Percentiles rank a stretch among this genome's conserved stretches.
These are phyloP conservation scores for Colletotrichum orchidophilum DNA, from an alignment of 2,329 filamentous ascomycete genomes.

Conservation along the genomic window DNA sequence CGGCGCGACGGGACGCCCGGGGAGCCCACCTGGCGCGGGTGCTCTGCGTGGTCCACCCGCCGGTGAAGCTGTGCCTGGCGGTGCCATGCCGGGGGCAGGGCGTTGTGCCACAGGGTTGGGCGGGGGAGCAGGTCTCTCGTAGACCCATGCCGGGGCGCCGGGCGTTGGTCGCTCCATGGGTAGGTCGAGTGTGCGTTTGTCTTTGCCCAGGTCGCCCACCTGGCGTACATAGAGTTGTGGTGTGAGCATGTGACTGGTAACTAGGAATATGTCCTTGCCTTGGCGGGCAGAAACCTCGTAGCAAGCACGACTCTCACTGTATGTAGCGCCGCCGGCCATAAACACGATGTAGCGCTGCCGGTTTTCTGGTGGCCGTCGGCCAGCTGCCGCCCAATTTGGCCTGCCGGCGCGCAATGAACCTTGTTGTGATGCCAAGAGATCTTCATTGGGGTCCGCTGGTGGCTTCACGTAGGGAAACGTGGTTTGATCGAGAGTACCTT, in stretches of 20 bases:
- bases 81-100: slow-evolving; percentile 39
- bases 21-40: slow-evolving; percentile 43
- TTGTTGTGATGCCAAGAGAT: slow-evolving; percentile 64
- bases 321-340: slow-evolving; percentile 94
- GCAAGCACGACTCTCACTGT: slow-evolving; percentile 87
- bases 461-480: slow-evolving; percentile 80
- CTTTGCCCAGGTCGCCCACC: slow-evolving; percentile 79
- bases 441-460: slow-evolving; percentile 70
- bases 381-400: slow-evolving; percentile 92
- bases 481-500: slow-evolving; percentile 71
- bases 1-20: slow-evolving; percentile 49
- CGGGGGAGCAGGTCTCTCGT: slow-evolving; percentile 73
- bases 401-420: slow-evolving; percentile 90
- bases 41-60: slow-evolving; percentile 38
- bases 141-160: slow-evolving; percentile 86
- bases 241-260: slow-evolving; percentile 91
- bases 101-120: slow-evolving; percentile 49
- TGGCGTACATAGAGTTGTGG: slow-evolving; percentile 86
- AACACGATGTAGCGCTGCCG: slow-evolving; percentile 92
- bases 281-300: slow-evolving; percentile 83
- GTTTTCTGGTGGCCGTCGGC: slow-evolving; percentile 78
- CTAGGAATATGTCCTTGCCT: slow-evolving; percentile 85
- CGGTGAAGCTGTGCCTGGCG: slow-evolving; percentile 25
- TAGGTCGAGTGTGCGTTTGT: slow-evolving; percentile 80
- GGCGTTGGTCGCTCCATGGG: slow-evolving; percentile 82